Conservation (phyloP, 2,329 filamentous ascomycete genomes). For the Sporothrix inflata region DNA sequence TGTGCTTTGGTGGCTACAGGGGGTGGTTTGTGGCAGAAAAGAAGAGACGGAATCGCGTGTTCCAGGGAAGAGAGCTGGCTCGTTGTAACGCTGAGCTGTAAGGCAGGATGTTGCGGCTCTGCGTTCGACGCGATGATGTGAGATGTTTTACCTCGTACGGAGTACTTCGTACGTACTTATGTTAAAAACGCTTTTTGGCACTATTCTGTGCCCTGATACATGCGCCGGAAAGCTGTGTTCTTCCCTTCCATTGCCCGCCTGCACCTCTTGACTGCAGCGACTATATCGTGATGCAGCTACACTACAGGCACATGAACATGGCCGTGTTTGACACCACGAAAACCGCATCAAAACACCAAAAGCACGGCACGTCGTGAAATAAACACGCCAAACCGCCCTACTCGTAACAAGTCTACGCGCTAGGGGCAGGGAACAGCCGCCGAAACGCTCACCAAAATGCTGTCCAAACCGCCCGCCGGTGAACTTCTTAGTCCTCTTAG, state of each 20-base stretch:
- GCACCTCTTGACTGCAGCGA: no score
- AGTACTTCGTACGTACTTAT: no score
- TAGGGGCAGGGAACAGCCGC: conserved; percentile 14
- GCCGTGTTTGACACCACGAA: neutral
- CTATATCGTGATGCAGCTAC: no score
- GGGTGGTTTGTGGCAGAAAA: neutral
- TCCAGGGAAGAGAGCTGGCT: neutral
- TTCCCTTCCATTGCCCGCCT: no score
- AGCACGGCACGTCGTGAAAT: neutral
- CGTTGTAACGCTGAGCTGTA: neutral
- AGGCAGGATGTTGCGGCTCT: conserved; percentile 13
- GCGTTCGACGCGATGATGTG: neutral
- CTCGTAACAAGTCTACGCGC: neutral
- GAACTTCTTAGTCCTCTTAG: neutral
- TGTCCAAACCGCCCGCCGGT: neutral
- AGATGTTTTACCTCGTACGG: no score
- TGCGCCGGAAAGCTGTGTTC: no score
- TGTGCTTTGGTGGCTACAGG: neutral
- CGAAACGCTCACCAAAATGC: neutral
- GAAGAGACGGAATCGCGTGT: neutral
- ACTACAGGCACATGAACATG: no score
- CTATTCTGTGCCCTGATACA: no score
- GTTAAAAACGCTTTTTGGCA: no score
- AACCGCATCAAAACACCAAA: neutral
- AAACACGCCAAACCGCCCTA: neutral